Base-by-base conservation (phyloP, 495 filamentous ascomycete genomes). In the Choiromyces venosus region DNA sequence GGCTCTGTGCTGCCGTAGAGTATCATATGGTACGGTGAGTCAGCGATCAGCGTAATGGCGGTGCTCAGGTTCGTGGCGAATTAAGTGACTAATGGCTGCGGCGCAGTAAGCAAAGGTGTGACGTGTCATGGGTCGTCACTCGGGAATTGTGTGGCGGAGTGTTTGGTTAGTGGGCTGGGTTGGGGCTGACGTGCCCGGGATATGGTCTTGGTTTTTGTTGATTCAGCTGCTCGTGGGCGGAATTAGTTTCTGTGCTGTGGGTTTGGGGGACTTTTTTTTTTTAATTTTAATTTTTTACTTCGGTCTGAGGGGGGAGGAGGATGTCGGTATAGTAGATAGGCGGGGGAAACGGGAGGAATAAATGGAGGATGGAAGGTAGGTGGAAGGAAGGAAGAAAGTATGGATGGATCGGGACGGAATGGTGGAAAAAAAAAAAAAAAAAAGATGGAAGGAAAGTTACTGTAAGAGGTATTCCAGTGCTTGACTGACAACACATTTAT, bases 51-150 rank as follows among this genome's bases (percentile, higher is more conserved):
- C n/a, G n/a, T n/a, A n/a, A n/a, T n/a, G 52, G 52, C 52, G 52
- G 52, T 61, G 52, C n/a, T 29, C 52, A 61, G 52, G 52, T n/a
- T n/a, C n/a, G n/a, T 29, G 52, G 52, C 52, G n/a, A 61, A 61
- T n/a, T n/a, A n/a, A 4, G n/a, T 10, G n/a, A 25, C 4, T 29
- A 10, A 4, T 25, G 9, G 3, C n/a, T 29, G 46, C 8, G 46
- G 46, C 46, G 46, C 52, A 4, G 52, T 29, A 61, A 4, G 52
- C 29, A 29, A 61, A 25, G n/a, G 52, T 10, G 19, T 61, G 52
- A 61, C 52, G 52, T 61, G 52, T 61, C 52, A 61, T 61, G 25
- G n/a, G n/a, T 61, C n/a, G 12, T 61, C 52, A 61, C 52, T 61
- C 52, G 52, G 52, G 52, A 61, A 61, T 29, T 61, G 52, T 61